Percentiles rank a stretch among this genome's conserved stretches.
Conservation (phyloP, 2,329 filamentous ascomycete genomes). For the Septoria linicola region DNA sequence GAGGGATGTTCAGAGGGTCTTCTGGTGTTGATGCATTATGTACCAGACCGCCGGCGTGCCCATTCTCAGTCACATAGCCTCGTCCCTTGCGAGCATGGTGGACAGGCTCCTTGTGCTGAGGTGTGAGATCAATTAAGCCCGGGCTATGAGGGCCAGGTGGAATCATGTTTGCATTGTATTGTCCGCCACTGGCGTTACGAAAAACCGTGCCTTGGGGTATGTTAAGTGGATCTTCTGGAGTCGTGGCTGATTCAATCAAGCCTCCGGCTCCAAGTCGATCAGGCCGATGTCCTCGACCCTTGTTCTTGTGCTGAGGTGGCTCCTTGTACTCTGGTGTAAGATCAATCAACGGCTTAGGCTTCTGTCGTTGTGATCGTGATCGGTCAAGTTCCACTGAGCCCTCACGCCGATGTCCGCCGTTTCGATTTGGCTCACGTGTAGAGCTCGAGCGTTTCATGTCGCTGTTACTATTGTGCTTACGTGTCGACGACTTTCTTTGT, state of each 20-base stretch:
- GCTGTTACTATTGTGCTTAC: slow-evolving; percentile 19
- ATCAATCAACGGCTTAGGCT: slow-evolving; percentile 65
- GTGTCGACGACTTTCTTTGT: slow-evolving; percentile 16
- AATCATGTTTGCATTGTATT: slow-evolving; percentile 4
- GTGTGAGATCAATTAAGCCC: slow-evolving; percentile 20
- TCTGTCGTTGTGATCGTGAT: slow-evolving; percentile 45
- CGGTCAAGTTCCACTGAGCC: slow-evolving; percentile 44
- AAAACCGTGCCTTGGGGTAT: slow-evolving; percentile 48
- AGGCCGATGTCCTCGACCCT: slow-evolving; percentile 50
- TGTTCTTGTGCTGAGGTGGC: slow-evolving; percentile 58
- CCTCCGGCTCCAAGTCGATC: slow-evolving; percentile 40
- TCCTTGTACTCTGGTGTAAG: slow-evolving; percentile 65
- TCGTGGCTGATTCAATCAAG: slow-evolving; percentile 49
- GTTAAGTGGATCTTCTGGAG: slow-evolving; percentile 43
- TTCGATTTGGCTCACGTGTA: slow-evolving; percentile 20
- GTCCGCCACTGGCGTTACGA: slow-evolving; percentile 35
- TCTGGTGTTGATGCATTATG: slow-evolving; percentile 18
- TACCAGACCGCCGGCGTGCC: slow-evolving; percentile 13
- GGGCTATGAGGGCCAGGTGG: slow-evolving; percentile 12
- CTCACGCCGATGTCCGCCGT: slow-evolving; percentile 19
- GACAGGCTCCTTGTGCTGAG: slow-evolving; percentile 23
- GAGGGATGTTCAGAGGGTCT: slow-evolving; percentile 21
- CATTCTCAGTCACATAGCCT: slow-evolving; percentile 18
- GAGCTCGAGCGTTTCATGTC: slow-evolving; percentile 25
- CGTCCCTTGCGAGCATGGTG: slow-evolving; percentile 22